A percentile compares a stretch with the other conserved stretches of the same genome.
These are phyloP conservation scores for Cicer arietinum DNA, from an alignment of 306 rosid species.

Conservation along the genomic window DNA sequence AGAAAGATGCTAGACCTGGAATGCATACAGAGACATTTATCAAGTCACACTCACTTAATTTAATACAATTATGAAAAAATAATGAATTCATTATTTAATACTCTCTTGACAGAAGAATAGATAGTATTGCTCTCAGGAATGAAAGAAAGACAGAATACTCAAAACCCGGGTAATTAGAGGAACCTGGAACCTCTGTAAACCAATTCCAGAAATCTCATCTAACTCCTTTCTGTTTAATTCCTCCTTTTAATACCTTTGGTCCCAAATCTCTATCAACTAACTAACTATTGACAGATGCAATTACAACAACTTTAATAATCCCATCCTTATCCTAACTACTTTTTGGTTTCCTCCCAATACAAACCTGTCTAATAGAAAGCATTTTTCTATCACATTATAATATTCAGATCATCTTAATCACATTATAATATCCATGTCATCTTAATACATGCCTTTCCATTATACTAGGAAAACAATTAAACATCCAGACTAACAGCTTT, in stretches of 20 bases:
- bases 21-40: conserved; percentile 18
- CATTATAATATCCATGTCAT: conserved; percentile 27
- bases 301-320: neutral
- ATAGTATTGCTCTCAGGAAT: neutral
- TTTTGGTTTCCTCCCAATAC: neutral
- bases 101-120: neutral
- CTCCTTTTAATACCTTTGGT: neutral
- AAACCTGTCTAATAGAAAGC: neutral
- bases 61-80: conserved; percentile 9
- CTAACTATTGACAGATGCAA: neutral
- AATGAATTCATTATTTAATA: neutral
- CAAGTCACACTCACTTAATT: conserved; percentile 11
- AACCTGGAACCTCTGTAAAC: neutral
- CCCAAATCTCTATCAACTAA: neutral
- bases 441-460: conserved; percentile 27
- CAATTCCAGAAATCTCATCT: neutral
- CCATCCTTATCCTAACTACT: neutral
- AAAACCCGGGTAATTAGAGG: neutral
- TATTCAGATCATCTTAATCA: conserved; percentile 30
- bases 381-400: conserved; percentile 2
- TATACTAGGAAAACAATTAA: neutral
- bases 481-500: conserved; percentile 28
- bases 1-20: conserved; percentile 14
- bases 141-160: neutral
- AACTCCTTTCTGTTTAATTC: neutral